Evolutionary conservation across 2,329 filamentous ascomycete species (phyloP).

Genomic region (Ascocoryne sarcoides): DNA sequence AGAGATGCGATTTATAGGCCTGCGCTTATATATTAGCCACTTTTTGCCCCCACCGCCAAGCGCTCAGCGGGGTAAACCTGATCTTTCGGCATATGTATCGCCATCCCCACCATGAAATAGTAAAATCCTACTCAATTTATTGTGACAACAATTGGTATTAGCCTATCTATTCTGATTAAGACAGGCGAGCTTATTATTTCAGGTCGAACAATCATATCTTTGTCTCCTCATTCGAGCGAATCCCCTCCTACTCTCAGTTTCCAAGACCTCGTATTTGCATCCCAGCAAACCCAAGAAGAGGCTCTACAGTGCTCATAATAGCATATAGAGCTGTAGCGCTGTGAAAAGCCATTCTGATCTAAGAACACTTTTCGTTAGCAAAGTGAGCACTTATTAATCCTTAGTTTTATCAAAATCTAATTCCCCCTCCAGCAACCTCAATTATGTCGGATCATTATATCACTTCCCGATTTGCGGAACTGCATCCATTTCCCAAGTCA

Average conservation of each 20-base stretch:
- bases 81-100: not conserved
- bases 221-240: too few relatives aligned
- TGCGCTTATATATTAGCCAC: too few relatives aligned
- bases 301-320: not conserved
- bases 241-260: not conserved
- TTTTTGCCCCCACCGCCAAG: too few relatives aligned
- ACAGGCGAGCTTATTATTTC: not conserved
- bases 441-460: not conserved
- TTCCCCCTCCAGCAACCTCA: not conserved
- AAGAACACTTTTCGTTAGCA: not conserved
- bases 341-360: not conserved
- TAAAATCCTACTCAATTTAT: not conserved
- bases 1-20: too few relatives aligned
- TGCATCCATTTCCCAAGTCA: slow-evolving; percentile 3
- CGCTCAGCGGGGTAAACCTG: too few relatives aligned
- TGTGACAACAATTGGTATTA: not conserved
- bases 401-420: not conserved
- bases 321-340: too few relatives aligned
- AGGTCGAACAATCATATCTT: not conserved
- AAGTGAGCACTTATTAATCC: not conserved
- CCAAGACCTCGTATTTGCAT: not conserved
- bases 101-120: not conserved
- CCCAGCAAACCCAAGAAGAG: not conserved
- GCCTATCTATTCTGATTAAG: not conserved
- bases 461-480: slow-evolving; percentile 2